Conservation (phyloP, 805 yeast species). For the Saccharomycopsis sp. region DNA sequence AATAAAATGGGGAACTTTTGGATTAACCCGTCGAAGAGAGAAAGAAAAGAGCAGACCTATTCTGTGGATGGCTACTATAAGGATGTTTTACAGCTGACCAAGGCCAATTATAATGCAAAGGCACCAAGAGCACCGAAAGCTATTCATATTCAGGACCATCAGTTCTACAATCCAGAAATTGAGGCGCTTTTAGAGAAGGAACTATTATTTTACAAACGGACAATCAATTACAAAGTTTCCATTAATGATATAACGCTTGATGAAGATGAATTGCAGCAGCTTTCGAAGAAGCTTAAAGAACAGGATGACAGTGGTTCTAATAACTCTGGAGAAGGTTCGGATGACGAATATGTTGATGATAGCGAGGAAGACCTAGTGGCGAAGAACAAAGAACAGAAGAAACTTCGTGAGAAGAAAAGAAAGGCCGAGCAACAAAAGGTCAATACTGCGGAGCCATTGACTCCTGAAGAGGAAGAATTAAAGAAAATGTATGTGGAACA, state of each 20-base stretch:
- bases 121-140: slow-evolving; percentile 56
- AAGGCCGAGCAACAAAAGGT: slow-evolving; percentile 46
- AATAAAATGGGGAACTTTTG: slow-evolving; percentile 44
- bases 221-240: slow-evolving; percentile 51
- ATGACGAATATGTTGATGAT: slow-evolving; percentile 6
- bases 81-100: slow-evolving; percentile 45
- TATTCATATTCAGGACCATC: slow-evolving; percentile 63
- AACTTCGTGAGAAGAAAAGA: slow-evolving; percentile 14
- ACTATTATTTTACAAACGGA: slow-evolving; percentile 55
- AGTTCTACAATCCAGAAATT: slow-evolving; percentile 56
- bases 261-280: slow-evolving; percentile 45
- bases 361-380: slow-evolving; percentile 18
- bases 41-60: slow-evolving; percentile 71
- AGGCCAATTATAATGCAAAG: slow-evolving; percentile 25
- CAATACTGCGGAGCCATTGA: slow-evolving; percentile 49
- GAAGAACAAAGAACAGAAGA: slow-evolving; percentile 24
- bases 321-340: slow-evolving; percentile 5
- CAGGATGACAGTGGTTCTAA: slow-evolving; percentile 22
- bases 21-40: slow-evolving; percentile 72
- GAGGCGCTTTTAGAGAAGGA: slow-evolving; percentile 53
- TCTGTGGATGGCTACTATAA: slow-evolving; percentile 72
- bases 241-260: slow-evolving; percentile 54
- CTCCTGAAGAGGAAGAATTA: slow-evolving; percentile 51
- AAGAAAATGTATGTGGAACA: slow-evolving; percentile 48
- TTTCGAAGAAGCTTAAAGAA: slow-evolving; percentile 29